phyloP scores from a whole-genome alignment of 768 basidiomycete species.

The Amanita phalloides region DNA sequence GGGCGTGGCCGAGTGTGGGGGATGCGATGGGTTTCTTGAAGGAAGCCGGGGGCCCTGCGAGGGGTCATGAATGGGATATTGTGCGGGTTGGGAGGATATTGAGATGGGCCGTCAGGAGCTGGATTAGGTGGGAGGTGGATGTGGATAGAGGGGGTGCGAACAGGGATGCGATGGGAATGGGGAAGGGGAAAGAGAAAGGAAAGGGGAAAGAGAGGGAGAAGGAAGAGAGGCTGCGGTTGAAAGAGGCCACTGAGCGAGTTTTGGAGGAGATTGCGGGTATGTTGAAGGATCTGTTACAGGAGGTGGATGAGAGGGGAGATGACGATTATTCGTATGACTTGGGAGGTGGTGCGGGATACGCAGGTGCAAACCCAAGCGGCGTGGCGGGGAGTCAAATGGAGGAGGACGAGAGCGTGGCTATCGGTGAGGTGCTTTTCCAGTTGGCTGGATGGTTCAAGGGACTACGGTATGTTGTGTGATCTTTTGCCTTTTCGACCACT shows the following conservation, averaged over 20 bases:
- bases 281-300: conserved; percentile 63
- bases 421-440: conserved; percentile 51
- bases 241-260: conserved; percentile 38
- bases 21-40: conserved; percentile 5
- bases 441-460: conserved; percentile 47
- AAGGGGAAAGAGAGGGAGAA: background rate
- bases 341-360: conserved; percentile 58
- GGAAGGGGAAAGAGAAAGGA: conserved; percentile 12
- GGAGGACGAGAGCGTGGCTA: conserved; percentile 56
- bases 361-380: conserved; percentile 48
- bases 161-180: conserved; percentile 10
- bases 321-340: conserved; percentile 48
- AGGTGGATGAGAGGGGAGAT: conserved; percentile 59
- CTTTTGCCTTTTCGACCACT: background rate
- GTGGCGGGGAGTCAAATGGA: conserved; percentile 50
- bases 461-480: conserved; percentile 40
- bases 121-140: conserved; percentile 35
- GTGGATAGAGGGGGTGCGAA: conserved; percentile 17
- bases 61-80: conserved; percentile 51
- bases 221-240: background rate
- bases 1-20: conserved; percentile 49
- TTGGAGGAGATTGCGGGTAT: conserved; percentile 62
- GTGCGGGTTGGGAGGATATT: conserved; percentile 44
- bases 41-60: background rate
- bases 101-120: conserved; percentile 43